phyloP scores from a whole-genome alignment of 805 yeast species.

The Torulaspora microellipsoides region DNA sequence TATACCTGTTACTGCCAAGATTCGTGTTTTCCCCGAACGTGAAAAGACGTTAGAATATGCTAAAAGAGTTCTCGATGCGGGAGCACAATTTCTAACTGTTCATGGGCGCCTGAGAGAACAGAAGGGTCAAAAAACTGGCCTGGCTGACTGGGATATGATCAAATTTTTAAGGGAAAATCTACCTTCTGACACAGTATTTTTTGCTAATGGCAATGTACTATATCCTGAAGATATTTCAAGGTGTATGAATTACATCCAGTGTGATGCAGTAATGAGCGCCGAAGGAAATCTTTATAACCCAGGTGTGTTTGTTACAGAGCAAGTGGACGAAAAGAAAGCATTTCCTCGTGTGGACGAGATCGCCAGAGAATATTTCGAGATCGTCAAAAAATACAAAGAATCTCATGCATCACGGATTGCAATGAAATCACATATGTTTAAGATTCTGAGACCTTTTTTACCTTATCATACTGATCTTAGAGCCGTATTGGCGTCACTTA shows the following conservation, averaged over 20 bases:
- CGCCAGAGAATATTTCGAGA: constrained; percentile 82
- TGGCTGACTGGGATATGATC: constrained; percentile 88
- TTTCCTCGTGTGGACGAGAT: constrained; percentile 84
- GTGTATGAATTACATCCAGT: constrained; percentile 56
- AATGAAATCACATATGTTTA: constrained; percentile 91
- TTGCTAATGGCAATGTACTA: constrained; percentile 92
- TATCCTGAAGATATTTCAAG: constrained; percentile 79
- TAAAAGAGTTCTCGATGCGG: constrained; percentile 80
- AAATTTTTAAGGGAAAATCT: constrained; percentile 72
- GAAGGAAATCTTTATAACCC: constrained; percentile 95
- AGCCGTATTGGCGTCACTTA: constrained; percentile 56
- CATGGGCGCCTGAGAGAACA: constrained; percentile 96
- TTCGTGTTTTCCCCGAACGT: constrained; percentile 80
- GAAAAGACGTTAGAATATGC: constrained; percentile 85
- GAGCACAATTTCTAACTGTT: constrained; percentile 91
- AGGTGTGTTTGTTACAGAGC: constrained; percentile 57
- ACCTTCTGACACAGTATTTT: constrained; percentile 75
- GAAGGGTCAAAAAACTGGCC: constrained; percentile 95
- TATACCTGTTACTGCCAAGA: constrained; percentile 93
- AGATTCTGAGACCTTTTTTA: constrained; percentile 75
- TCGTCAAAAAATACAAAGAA: constrained; percentile 47
- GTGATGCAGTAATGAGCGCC: constrained; percentile 96
- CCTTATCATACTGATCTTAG: constrained; percentile 74
- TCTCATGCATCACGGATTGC: constrained; percentile 69
- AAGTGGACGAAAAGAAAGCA: constrained; percentile 45